Conservation (phyloP, 345 rosid species). For the Gynandropsis gynandra region DNA sequence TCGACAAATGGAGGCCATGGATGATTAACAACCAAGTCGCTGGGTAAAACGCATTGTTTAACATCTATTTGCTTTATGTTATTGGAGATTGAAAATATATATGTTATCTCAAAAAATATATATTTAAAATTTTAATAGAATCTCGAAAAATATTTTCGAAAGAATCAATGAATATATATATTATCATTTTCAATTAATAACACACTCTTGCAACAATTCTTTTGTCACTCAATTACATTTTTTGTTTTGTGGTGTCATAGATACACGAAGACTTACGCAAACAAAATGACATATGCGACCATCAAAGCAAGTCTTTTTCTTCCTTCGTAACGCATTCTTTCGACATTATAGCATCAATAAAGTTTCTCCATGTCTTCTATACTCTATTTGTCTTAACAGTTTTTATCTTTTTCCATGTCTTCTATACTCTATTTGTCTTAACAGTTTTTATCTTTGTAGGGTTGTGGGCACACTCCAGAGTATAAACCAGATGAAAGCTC, state of each 20-base stretch:
- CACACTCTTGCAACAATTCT: too few species aligned
- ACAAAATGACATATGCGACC: conserved; percentile 63
- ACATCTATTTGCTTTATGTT: too few species aligned
- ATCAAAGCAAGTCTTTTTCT: conserved; percentile 34
- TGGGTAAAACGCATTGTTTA: conserved; percentile 46
- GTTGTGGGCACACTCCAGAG: conserved; percentile 59
- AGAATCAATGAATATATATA: too few species aligned
- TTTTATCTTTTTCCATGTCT: not conserved
- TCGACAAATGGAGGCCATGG: conserved; percentile 65
- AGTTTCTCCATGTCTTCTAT: not conserved
- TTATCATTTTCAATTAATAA: too few species aligned
- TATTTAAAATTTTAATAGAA: too few species aligned
- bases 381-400: not conserved
- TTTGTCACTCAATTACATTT: too few species aligned
- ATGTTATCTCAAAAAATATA: too few species aligned
- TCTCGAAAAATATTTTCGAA: too few species aligned
- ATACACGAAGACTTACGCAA: conserved; percentile 52
- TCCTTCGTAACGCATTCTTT: too few species aligned
- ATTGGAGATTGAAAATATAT: too few species aligned
- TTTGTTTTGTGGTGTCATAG: too few species aligned
- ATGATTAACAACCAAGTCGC: conserved; percentile 39
- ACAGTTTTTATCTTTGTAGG: conserved; percentile 37
- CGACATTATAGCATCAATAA: too few species aligned
- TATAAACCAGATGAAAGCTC: conserved; percentile 40
- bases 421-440: not conserved